Conservation (phyloP, 139 green algal species). For the Volvox africanus region DNA sequence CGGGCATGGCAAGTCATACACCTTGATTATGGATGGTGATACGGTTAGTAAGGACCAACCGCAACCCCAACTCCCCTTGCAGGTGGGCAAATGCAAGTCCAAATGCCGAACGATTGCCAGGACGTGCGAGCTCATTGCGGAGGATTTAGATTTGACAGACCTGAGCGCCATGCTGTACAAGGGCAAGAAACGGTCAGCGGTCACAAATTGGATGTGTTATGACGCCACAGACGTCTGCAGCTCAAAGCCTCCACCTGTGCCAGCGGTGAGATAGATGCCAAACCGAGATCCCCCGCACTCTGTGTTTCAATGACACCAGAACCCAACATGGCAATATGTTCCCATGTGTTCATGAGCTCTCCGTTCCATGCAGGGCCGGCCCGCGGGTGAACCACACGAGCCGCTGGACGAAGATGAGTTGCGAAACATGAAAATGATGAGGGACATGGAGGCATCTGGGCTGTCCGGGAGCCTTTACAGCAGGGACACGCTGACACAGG, state of each 20-base stretch:
- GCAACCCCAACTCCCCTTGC: neutral
- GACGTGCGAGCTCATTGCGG: slow-evolving; percentile 76
- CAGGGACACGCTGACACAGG: slow-evolving; percentile 63
- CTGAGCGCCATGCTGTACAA: slow-evolving; percentile 59
- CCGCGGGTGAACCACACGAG: slow-evolving; percentile 42
- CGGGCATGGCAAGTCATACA: slow-evolving; percentile 56
- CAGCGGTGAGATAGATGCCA: slow-evolving; percentile 54
- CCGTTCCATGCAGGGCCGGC: slow-evolving; percentile 41
- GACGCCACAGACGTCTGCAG: slow-evolving; percentile 73
- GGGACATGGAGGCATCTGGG: slow-evolving; percentile 69
- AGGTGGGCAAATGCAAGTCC: slow-evolving; percentile 58
- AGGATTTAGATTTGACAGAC: slow-evolving; percentile 77
- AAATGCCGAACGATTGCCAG: slow-evolving; percentile 87
- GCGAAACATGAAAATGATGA: slow-evolving; percentile 58
- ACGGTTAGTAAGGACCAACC: neutral
- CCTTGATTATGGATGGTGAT: neutral
- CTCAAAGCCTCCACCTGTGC: slow-evolving; percentile 66
- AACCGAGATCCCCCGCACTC: neutral
- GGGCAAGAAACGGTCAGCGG: slow-evolving; percentile 47
- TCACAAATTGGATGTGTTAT: slow-evolving; percentile 73
- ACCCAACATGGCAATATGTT: no score
- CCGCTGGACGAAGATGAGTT: slow-evolving; percentile 58
- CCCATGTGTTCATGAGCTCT: no score
- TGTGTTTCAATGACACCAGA: no score
- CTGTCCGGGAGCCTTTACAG: slow-evolving; percentile 78